Evolutionary conservation across 306 rosid species (phyloP).

Genomic region (Prunus kanzakura): DNA sequence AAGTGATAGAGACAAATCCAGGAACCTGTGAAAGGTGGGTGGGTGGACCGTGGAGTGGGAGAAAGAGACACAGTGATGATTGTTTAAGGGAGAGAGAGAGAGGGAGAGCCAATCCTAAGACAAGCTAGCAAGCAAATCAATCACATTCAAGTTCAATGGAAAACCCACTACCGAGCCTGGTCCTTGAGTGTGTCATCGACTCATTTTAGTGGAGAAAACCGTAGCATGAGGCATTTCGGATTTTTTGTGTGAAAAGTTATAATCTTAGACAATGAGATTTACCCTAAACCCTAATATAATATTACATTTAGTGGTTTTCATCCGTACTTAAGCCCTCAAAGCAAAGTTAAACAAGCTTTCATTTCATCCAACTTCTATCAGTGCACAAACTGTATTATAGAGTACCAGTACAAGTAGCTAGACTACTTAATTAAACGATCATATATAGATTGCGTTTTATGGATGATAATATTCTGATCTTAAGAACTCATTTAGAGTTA

Average conservation of each 20-base stretch:
- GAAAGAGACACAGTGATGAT: slow-evolving; percentile 22
- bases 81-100: not conserved
- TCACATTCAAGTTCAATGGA: slow-evolving; percentile 34
- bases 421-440: not conserved
- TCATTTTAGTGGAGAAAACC: slow-evolving; percentile 21
- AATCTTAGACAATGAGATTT: slow-evolving; percentile 6
- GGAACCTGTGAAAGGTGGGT: slow-evolving; percentile 12
- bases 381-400: slow-evolving; percentile 6
- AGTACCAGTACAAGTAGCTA: not conserved
- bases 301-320: slow-evolving; percentile 1
- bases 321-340: not conserved
- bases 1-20: slow-evolving; percentile 19
- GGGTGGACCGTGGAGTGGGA: slow-evolving; percentile 18
- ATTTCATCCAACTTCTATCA: not conserved
- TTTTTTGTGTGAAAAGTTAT: slow-evolving; percentile 1
- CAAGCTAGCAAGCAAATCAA: slow-evolving; percentile 29
- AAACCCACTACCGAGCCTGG: slow-evolving; percentile 13
- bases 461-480: not conserved
- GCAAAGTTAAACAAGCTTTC: not conserved
- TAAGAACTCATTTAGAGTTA: not conserved
- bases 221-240: not conserved
- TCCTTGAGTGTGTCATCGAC: not conserved
- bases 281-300: not conserved
- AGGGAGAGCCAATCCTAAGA: not conserved
- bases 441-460: not conserved